Conservation (phyloP, 179 eudicot genomes). For the Vitellaria paradoxa region DNA sequence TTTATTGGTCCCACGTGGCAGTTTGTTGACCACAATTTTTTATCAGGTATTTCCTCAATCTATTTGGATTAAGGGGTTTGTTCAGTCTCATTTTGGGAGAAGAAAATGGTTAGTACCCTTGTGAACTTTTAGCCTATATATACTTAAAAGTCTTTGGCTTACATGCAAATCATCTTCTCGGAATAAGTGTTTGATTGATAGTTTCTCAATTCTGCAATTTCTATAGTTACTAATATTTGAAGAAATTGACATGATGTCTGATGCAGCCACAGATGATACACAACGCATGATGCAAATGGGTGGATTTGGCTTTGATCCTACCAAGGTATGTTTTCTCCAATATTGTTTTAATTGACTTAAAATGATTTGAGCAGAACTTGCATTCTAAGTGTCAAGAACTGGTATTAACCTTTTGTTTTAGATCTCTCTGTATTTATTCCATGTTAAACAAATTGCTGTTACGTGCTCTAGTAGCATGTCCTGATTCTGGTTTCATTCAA, state of each 20-base stretch:
- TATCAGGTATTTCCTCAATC: slow-evolving; percentile 91
- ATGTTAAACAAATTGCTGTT: not conserved
- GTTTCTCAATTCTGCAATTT: not conserved
- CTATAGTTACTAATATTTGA: not conserved
- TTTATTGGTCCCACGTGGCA: not conserved
- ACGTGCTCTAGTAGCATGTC: not conserved
- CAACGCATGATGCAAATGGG: slow-evolving; percentile 99
- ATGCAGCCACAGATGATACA: slow-evolving; percentile 89
- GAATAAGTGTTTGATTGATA: not conserved
- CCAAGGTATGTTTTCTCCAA: slow-evolving; percentile 46
- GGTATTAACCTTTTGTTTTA: not conserved
- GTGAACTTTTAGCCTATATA: not conserved
- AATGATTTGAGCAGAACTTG: not conserved
- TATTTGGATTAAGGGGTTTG: slow-evolving; percentile 88
- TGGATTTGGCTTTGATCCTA: slow-evolving; percentile 87
- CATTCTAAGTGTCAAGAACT: slow-evolving; percentile 6
- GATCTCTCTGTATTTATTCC: not conserved
- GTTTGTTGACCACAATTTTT: slow-evolving; percentile 6
- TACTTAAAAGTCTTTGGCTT: not conserved
- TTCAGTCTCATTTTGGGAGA: slow-evolving; percentile 94
- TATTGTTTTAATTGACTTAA: not conserved
- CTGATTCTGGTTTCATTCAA: not conserved
- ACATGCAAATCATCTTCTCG: not conserved
- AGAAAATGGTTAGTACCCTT: slow-evolving; percentile 68
- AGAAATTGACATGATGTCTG: slow-evolving; percentile 18